Evolutionary conservation across 768 basidiomycete genomes (phyloP), one percentile per base, ranked within the genome.

Genomic region (Stropharia rugosoannulata): DNA sequence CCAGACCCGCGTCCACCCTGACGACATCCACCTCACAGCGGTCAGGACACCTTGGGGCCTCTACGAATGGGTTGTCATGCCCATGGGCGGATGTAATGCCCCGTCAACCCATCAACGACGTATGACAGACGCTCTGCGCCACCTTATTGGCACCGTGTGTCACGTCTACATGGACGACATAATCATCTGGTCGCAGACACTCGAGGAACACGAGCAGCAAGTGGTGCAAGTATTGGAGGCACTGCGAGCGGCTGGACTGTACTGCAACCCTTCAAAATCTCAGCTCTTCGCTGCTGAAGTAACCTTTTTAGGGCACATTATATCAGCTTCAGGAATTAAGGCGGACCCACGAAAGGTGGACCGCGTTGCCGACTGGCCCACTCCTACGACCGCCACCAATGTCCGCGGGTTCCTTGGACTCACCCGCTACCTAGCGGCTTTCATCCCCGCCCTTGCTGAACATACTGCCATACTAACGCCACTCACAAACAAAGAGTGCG

Each of bases 11-110:
- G 54, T 64, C 10, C 58, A 63, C 25, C 60, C 63, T 0, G 56
- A 64, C 15, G 49, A 68, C 27, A 57, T 63, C 0, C 59, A 62
- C 5, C 63, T 63, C 36, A 76, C 74, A 0, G 75, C 74, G 0
- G 71, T 78, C 2, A 54, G 59, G 0, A 79, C 74, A 0, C 75
- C 71, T 0, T 73, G 69, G 40, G 73, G 78, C 0, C 56, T 69
- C 0, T 78, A 70, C 48, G 73, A 81, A 55, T 79, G 70, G 68
- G 40, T 62, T 0, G 75, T 77, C 3, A 77, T 78, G 75, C 76
- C 57, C 6, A 63, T 46, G 68, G 64, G 59, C 0, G 39, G 22
- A 22, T 22, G 22, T 4, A 22, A 22, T 22, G 63, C 69, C 0
- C 72, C 70, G 0, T 46, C 68, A 0, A 64, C 64, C 9, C 67